Evolutionary conservation across 176 grass and related monocot genomes (phyloP), one percentile per base, ranked within the genome.

Genomic region (Aechmea fasciata): DNA sequence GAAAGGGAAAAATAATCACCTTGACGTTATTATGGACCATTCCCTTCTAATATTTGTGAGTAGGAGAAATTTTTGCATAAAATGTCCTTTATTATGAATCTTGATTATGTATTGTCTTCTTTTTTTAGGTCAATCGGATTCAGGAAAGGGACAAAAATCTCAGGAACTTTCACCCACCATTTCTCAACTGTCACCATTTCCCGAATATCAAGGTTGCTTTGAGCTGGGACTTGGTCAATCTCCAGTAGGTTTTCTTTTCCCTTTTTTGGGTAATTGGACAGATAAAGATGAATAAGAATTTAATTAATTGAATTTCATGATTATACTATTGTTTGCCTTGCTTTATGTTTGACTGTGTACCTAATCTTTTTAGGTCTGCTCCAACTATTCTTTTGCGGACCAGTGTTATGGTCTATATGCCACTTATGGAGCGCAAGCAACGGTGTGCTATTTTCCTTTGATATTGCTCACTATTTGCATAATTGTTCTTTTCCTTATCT

Each of bases 331-430:
- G 3, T 41, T 41, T 41, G 33, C 3, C 33, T 41, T 41, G 33
- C 33, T 75, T 23, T 50, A 51, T 24, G 69, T 14, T 12, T 64
- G 17, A 70, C 47, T 65, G 3, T 0, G 24, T 11, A 65, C 47
- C 76, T 79, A 0, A 52, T 80, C 67, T 69, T 18, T 90, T 74
- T 75, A 94, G 90, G 83, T 90, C 48, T 65, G 71, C 80, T 48
- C 82, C 33, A 80, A 72, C 69, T 81, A 93, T 55, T 71, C 87
- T 66, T 86, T 71, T 76, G 69, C 59, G 50, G 90, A 88, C 9
- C 95, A 85, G 78, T 90, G 78, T 73, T 91, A 93, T 78, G 90
- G 95, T 11, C 52, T 90, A 5, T 82, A 90, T 85, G 51, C 79
- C 49, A 74, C 67, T 22, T 94, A 80, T 7, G 70, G 72, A 11